Evolutionary conservation across 2,329 filamentous ascomycete species (phyloP).

Genomic region (Colletotrichum orbiculare): DNA sequence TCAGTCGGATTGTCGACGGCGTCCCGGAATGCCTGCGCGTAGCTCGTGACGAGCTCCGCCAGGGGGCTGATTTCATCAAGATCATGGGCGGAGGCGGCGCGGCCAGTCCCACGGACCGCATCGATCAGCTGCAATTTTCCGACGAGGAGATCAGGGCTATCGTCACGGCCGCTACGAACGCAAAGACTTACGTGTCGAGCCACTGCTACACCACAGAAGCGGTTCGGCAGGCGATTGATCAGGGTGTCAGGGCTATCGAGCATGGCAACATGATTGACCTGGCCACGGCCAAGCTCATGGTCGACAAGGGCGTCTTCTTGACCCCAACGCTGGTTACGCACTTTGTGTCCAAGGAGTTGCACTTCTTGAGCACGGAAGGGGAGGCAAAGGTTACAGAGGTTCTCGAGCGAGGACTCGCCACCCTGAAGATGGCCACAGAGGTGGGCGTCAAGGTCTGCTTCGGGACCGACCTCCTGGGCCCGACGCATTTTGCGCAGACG

Average conservation of each 20-base stretch:
- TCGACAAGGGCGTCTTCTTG: slow-evolving; percentile 57
- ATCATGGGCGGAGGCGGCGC: slow-evolving; percentile 70
- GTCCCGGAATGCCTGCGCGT: slow-evolving; percentile 64
- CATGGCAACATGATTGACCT: slow-evolving; percentile 56
- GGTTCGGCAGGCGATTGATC: slow-evolving; percentile 65
- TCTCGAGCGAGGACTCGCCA: slow-evolving; percentile 55
- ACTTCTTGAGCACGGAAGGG: slow-evolving; percentile 55
- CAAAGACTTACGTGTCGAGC: slow-evolving; percentile 64
- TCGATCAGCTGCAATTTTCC: slow-evolving; percentile 67
- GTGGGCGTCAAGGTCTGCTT: slow-evolving; percentile 67
- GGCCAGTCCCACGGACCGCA: slow-evolving; percentile 62
- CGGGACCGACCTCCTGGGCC: slow-evolving; percentile 54
- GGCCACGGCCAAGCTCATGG: slow-evolving; percentile 60
- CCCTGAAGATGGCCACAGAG: slow-evolving; percentile 60
- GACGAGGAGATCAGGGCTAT: slow-evolving; percentile 66
- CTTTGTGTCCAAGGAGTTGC: slow-evolving; percentile 56
- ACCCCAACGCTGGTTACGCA: slow-evolving; percentile 67
- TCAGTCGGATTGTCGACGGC: slow-evolving; percentile 62
- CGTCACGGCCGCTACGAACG: slow-evolving; percentile 57
- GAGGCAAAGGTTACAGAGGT: slow-evolving; percentile 62
- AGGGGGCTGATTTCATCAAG: slow-evolving; percentile 70
- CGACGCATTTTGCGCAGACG: slow-evolving; percentile 19
- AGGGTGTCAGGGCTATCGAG: slow-evolving; percentile 65
- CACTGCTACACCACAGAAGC: slow-evolving; percentile 67
- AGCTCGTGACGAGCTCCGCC: slow-evolving; percentile 64